Base-by-base conservation (phyloP, 2,329 filamentous ascomycete genomes). In the Talaromyces albobiverticillius region DNA sequence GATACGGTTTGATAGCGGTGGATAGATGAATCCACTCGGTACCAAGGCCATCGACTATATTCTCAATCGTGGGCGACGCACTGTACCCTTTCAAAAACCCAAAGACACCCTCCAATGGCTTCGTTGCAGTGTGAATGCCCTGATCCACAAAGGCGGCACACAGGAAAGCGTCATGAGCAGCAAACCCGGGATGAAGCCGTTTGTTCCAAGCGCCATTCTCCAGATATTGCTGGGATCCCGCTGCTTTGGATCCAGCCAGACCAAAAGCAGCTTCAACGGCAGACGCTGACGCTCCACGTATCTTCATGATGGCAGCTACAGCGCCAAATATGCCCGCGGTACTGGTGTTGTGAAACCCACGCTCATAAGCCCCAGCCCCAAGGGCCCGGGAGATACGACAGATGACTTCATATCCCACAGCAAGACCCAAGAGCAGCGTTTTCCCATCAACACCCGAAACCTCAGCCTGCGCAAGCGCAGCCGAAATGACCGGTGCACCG, bases 161-260 rank as follows among this genome's bases (percentile, higher is more conserved):
- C 48, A 71, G 43, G 49, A 71, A 71, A 2, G 70, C 70, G 58
- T 73, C 70, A 46, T 72, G 68, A 10, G 67, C 69, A 4, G 70
- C 69, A 58, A 73, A 73, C 0, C 70, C 70, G 10, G 70, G 68
- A 57, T 72, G 69, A 2, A 73, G 62, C 7, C 70, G 62, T 55
- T 73, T 73, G 57, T 73, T 72, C 64, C 67, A 71, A 20, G 58
- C 62, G 10, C 70, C 70, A 52, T 73, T 73, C 25, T 67, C 68
- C 18, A 73, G 64, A 53, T 70, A 73, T 48, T 73, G 70, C 68
- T 71, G 70, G 3, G 64, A 67, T 1, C 70, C 70, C 3, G 68
- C 68, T 10, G 70, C 69, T 59, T 70, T 71, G 48, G 63, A 67
- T 3, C 66, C 69, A 1, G 69, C 70, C 8, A 73, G 60, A 4